Evolutionary conservation across 108 stramenopile genomes (phyloP).

Genomic region (Nannochloropsis gaditana): DNA sequence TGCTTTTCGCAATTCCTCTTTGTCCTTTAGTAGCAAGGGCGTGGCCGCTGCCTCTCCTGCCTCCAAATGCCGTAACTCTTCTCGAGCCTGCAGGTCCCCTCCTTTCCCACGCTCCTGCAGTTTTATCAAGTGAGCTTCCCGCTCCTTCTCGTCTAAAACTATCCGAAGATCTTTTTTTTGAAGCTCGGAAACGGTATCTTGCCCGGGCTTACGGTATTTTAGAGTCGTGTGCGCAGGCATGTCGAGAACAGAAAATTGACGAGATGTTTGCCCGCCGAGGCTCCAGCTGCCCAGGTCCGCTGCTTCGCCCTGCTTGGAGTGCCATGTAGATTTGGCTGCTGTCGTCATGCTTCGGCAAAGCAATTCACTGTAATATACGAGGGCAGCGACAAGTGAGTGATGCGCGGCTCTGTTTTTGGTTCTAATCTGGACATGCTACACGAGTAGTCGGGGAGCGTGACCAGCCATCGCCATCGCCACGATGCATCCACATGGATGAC

Average conservation of each 20-base stretch:
- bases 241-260: conserved; percentile 30
- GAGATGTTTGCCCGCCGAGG: conserved; percentile 40
- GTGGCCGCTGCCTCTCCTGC: not conserved
- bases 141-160: conserved; percentile 37
- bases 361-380: no score
- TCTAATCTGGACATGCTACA: no score
- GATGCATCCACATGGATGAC: no score
- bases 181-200: conserved; percentile 43
- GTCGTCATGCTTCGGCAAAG: conserved; percentile 31
- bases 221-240: conserved; percentile 42
- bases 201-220: conserved; percentile 33
- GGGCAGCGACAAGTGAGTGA: no score
- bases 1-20: not conserved
- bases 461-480: no score
- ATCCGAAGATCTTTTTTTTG: conserved; percentile 33
- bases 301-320: conserved; percentile 32
- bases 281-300: conserved; percentile 43
- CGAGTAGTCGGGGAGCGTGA: no score
- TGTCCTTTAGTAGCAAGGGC: conserved; percentile 9
- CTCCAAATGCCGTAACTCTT: conserved; percentile 16
- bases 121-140: conserved; percentile 14
- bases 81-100: not conserved
- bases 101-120: conserved; percentile 17
- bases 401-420: no score
- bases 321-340: conserved; percentile 40